Evolutionary conservation across 352 stramenopile species (phyloP).

Genomic region (Phytopythium aichiense): DNA sequence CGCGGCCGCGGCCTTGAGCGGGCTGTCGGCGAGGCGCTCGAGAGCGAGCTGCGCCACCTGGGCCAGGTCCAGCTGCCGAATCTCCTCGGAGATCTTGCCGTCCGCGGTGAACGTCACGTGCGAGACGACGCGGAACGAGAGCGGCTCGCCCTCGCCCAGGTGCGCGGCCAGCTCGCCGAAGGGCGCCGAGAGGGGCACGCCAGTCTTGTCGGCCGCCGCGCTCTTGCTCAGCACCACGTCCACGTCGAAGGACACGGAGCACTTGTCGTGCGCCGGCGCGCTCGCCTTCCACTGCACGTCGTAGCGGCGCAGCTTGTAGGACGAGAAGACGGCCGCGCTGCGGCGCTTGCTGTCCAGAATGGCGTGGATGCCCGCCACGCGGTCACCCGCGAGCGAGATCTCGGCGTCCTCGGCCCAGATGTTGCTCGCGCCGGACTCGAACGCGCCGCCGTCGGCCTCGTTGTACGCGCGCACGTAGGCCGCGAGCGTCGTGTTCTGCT

Average conservation of each 20-base stretch:
- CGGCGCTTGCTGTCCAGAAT: slow-evolving; percentile 68
- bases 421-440: slow-evolving; percentile 42
- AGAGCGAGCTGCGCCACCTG: slow-evolving; percentile 50
- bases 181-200: slow-evolving; percentile 55
- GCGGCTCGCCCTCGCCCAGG: slow-evolving; percentile 42
- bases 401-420: slow-evolving; percentile 69
- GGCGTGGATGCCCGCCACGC: slow-evolving; percentile 43
- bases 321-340: slow-evolving; percentile 54
- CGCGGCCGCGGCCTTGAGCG: slow-evolving; percentile 49
- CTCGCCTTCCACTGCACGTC: slow-evolving; percentile 63
- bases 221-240: slow-evolving; percentile 49
- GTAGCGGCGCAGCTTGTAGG: slow-evolving; percentile 85
- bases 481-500: slow-evolving; percentile 72
- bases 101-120: slow-evolving; percentile 75
- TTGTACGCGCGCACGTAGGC: slow-evolving; percentile 77
- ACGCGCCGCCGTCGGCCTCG: slow-evolving; percentile 37
- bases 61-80: slow-evolving; percentile 68
- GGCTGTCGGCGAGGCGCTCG: slow-evolving; percentile 46
- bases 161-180: slow-evolving; percentile 56
- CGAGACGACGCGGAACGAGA: slow-evolving; percentile 71
- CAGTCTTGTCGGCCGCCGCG: slow-evolving; percentile 23
- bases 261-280: slow-evolving; percentile 57
- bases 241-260: slow-evolving; percentile 70
- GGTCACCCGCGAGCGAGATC: slow-evolving; percentile 57
- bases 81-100: slow-evolving; percentile 73